Conservation (phyloP, 148 eudicot genomes). For the Rhododendron vialii region DNA sequence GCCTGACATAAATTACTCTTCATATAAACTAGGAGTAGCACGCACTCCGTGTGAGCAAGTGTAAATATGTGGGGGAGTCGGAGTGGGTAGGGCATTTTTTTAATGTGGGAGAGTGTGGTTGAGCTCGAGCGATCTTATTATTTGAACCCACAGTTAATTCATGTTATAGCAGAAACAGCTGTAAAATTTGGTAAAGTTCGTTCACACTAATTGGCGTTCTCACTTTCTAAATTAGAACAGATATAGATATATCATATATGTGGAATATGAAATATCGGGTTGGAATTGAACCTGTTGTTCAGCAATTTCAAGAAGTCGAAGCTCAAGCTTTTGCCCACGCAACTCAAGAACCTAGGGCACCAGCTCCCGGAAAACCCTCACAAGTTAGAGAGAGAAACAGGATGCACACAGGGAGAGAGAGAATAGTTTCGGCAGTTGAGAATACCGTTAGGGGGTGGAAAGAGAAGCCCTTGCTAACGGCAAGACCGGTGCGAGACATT, state of each 20-base stretch:
- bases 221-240: neutral
- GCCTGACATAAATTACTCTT: too few species aligned
- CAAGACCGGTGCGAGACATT: conserved; percentile 12
- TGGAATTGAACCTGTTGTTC: conserved; percentile 25
- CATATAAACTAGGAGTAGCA: neutral
- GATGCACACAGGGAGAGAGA: neutral
- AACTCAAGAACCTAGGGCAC: conserved; percentile 33
- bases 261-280: neutral
- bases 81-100: neutral
- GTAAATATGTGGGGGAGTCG: neutral
- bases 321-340: conserved; percentile 40
- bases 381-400: conserved; percentile 1
- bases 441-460: conserved; percentile 13
- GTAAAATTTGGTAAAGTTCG: neutral
- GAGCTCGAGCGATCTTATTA: neutral
- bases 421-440: neutral
- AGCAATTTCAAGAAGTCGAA: conserved; percentile 40
- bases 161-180: neutral
- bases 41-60: too few species aligned
- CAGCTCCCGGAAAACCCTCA: neutral
- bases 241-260: neutral
- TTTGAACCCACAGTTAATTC: neutral
- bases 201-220: neutral
- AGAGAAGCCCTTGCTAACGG: conserved; percentile 12
- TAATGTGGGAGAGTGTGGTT: neutral